Evolutionary conservation across 1,139 yeast species (phyloP), one percentile per base, ranked within the genome.

Genomic region (Geotrichum bryndzae): DNA sequence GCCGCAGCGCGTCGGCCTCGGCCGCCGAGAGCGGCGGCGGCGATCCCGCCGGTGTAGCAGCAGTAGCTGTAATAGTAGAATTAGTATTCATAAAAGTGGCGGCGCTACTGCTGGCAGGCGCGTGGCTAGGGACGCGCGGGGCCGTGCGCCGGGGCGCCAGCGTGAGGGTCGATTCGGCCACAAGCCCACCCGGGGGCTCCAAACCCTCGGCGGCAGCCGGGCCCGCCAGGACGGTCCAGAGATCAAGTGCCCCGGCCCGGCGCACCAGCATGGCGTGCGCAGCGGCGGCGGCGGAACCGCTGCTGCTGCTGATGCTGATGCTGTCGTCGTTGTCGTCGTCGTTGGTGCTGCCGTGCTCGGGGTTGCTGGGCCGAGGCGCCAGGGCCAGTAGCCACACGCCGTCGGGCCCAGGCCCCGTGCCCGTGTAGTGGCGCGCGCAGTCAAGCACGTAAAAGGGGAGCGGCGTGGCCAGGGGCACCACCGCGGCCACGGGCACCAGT

Each of bases 1-100:
- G 61, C 35, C 50, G 51, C 4, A 58, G 57, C 15, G 61, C 61
- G 10, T 58, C 61, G 33, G 33, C 50, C 48, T 58, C 58, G 54
- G 54, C 54, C 2, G 54, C 60, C 18, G 54, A 50, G 1, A 57
- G 56, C 13, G 23, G 11, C 38, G 31, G 50, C 13, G 51, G 23
- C 8, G 51, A 8, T 18, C 18, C 38, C 22, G 33, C 11, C 4
- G 55, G 10, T 22, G 54, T 41, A 10, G 46, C n/a, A 22, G 22
- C 33, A 27, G 35, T 41, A 7, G 31, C 29, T 2, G 46, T n/a
- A 25, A 54, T 15, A 11, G 53, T 15, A 8, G 41, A 23, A 8
- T 31, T 18, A 29, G 41, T 13, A 11, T 18, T 18, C 18, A 18
- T 18, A 18, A 18, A 18, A 18, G 18, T 18, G 18, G 18, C 18